Base-by-base conservation (phyloP, 2,329 filamentous ascomycete genomes). In the Penicillium polonicum region DNA sequence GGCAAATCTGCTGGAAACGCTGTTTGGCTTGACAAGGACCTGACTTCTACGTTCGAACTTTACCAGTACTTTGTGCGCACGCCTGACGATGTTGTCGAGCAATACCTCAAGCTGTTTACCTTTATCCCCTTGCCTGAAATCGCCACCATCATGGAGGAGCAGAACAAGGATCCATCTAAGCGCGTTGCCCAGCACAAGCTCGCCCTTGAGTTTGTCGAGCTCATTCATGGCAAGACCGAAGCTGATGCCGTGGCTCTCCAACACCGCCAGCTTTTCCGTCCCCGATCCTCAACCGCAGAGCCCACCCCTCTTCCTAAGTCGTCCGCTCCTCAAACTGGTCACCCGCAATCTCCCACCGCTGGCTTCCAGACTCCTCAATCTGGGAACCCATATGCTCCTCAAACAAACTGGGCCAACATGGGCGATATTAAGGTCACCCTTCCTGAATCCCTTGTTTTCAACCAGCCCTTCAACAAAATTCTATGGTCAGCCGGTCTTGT, bases 1-100 rank as follows among this genome's bases (percentile, higher is more conserved):
- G 94, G 94, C 51, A 99, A 99, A 79, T 95, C 88, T 61, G 89
- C 91, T 2, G 93, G 92, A 27, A 97, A 97, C 72, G 92, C 93
- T 2, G 77, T 99, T 36, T 99, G 94, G 94, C 83, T 99, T 3
- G 91, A 97, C 72, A 81, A 82, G 52, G 86, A 88, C 67, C 84
- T 91, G 83, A 96, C 93, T 1, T 87, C 83, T 31, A 79, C 87
- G 0, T 97, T 93, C 69, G 91, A 97, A 57, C 81, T 97, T 1
- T 97, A 97, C 72, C 85, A 92, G 72, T 97, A 93, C 79, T 94
- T 97, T 67, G 81, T 97, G 62, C 85, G 91, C 50, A 88, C 89
- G 0, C 81, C 92, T 0, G 94, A 99, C 70, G 83, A 84, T 10
- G 89, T 95, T 53, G 86, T 97, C 4, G 89, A 92, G 74, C 83